phyloP scores from a whole-genome alignment of 495 filamentous ascomycete species.

The Xylaria intraflava region DNA sequence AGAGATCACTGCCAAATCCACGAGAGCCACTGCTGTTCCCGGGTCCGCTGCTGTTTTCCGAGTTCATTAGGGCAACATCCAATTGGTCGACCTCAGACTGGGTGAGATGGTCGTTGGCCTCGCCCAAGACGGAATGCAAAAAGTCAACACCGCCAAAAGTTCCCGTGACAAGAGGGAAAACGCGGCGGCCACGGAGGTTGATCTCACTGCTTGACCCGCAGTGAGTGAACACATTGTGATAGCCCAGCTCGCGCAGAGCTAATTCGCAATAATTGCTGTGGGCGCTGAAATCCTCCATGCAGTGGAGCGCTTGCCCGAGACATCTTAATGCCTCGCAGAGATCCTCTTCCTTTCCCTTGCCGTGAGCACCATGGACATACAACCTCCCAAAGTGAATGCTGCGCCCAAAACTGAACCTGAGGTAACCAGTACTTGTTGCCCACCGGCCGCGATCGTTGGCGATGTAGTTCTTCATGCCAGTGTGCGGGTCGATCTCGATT shows the following conservation, averaged over 20 bases:
- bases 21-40: constrained; percentile 35
- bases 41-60: constrained; percentile 28
- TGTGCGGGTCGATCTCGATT: constrained; percentile 73
- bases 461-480: constrained; percentile 99
- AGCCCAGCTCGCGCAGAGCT: constrained; percentile 76
- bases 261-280: constrained; percentile 95
- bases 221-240: constrained; percentile 77
- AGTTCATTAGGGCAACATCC: constrained; percentile 61
- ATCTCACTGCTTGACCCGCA: constrained; percentile 69
- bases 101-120: constrained; percentile 92
- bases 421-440: constrained; percentile 86
- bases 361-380: constrained; percentile 65
- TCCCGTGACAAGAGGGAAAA: constrained; percentile 84
- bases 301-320: constrained; percentile 87
- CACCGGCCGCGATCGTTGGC: constrained; percentile 78
- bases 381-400: constrained; percentile 85
- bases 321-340: constrained; percentile 81
- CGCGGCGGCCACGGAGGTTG: constrained; percentile 61
- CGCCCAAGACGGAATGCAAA: constrained; percentile 91
- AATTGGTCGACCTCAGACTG: constrained; percentile 92
- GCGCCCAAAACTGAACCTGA: constrained; percentile 75
- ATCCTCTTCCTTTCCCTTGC: constrained; percentile 70
- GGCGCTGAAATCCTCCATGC: constrained; percentile 90
- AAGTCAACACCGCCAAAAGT: constrained; percentile 94
- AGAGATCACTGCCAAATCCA: constrained; percentile 32